Percentiles rank a stretch among this genome's conserved stretches.
Evolutionary conservation across 164 flowering plant species (phyloP).

Genomic region (Warburgia ugandensis): DNA sequence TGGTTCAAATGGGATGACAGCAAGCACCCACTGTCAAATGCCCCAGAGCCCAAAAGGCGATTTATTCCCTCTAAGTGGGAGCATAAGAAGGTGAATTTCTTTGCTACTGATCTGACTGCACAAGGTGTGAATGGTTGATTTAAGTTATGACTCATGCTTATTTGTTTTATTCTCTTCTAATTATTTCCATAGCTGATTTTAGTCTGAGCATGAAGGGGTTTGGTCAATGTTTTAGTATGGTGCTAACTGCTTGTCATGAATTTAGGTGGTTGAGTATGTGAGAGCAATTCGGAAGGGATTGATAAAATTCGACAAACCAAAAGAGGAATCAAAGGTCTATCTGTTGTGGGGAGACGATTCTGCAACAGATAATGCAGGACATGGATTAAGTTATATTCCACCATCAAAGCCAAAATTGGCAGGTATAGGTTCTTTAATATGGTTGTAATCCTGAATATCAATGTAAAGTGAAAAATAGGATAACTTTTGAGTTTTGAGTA

Average conservation of each 20-base stretch:
- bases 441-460: not conserved
- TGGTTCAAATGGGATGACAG: conserved; percentile 76
- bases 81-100: conserved; percentile 51
- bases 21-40: conserved; percentile 80
- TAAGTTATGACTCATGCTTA: not conserved
- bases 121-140: not conserved
- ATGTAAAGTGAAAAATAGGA: too few relatives aligned
- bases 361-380: conserved; percentile 38
- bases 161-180: not conserved
- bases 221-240: conserved; percentile 7
- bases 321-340: conserved; percentile 53
- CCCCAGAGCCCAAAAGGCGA: conserved; percentile 94
- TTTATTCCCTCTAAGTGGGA: conserved; percentile 94
- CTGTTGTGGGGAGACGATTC: conserved; percentile 85
- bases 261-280: conserved; percentile 52
- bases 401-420: conserved; percentile 84
- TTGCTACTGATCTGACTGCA: not conserved
- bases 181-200: too few relatives aligned
- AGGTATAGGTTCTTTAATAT: conserved; percentile 30
- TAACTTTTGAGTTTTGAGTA: too few relatives aligned
- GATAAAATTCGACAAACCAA: conserved; percentile 70
- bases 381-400: conserved; percentile 63
- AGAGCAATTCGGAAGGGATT: conserved; percentile 72
- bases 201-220: too few relatives aligned
- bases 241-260: conserved; percentile 8